Base-by-base conservation (phyloP, 1,139 yeast species). In the Oligophagozyma castellii region DNA sequence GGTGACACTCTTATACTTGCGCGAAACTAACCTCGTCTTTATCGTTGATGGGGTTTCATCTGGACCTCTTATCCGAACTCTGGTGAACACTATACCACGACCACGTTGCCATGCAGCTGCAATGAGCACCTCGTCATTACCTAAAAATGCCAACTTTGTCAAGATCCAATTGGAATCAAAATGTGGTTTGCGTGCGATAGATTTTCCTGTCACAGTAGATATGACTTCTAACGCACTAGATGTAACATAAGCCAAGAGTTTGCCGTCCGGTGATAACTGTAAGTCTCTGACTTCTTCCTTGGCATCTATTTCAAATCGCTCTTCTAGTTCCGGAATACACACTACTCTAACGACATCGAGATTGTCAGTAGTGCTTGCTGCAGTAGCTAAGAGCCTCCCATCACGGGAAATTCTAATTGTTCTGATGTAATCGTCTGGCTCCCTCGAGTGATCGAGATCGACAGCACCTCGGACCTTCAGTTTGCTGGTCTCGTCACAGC, bases 1-100 rank as follows among this genome's bases (percentile, higher is more conserved):
- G 0, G 92, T 80, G 16, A 79, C 63, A 28, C 80, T 78, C 38
- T 67, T 72, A 40, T 72, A 58, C 34, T 67, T 73, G 25, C 60
- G 66, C 4, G 74, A 64, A 4, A 75, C 53, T 4, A 63, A 46
- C 16, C 58, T 55, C n/a, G 63, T 54, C 39, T 58, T 64, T 10
- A 62, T 42, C 13, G 72, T 55, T n/a, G n/a, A n/a, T n/a, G n/a
- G n/a, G 18, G 43, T 35, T 5, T 50, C 42, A 51, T 44, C 55
- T 40, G 56, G 57, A 19, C 51, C 40, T 21, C 36, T 36, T 14
- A 50, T 35, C 22, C 48, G 48, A 4, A 55, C 36, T 19, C 46
- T 48, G 2, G 42, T 39, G 23, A 59, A 34, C 2, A 51, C 39
- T 12, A 66, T 39, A 40, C 67, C 76, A 5, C 58, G 60, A 2